phyloP scores from a whole-genome alignment of 345 rosid genomes.

The Draba incana region DNA sequence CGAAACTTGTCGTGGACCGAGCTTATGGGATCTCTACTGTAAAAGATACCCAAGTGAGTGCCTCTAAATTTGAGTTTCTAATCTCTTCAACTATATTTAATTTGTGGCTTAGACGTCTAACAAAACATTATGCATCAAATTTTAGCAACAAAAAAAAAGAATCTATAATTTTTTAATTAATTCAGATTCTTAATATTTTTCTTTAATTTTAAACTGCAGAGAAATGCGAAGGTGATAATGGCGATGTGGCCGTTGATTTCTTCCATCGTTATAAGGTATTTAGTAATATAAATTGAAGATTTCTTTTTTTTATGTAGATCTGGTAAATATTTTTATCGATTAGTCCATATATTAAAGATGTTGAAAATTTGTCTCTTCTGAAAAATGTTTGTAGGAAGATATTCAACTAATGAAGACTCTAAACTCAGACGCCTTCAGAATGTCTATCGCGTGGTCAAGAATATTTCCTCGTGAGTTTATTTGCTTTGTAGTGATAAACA shows the following conservation, averaged over 20 bases:
- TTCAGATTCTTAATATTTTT: no score
- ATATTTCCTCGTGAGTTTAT: constrained; percentile 46
- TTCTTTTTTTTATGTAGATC: neutral
- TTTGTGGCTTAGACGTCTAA: no score
- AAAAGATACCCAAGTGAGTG: constrained; percentile 29
- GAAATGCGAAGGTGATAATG: constrained; percentile 7
- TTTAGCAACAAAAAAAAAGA: no score
- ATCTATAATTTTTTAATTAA: no score
- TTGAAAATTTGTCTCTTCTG: neutral
- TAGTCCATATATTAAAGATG: neutral
- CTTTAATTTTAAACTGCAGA: neutral
- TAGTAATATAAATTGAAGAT: neutral
- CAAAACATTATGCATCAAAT: no score
- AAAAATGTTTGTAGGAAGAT: constrained; percentile 46
- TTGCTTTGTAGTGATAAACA: neutral
- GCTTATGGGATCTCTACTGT: constrained; percentile 46
- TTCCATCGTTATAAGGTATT: constrained; percentile 46
- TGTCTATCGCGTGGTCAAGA: constrained; percentile 63
- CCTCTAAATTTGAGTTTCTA: no score
- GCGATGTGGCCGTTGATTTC: constrained; percentile 37
- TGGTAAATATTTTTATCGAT: no score
- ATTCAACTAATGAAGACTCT: constrained; percentile 43
- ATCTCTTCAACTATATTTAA: no score
- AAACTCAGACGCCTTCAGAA: constrained; percentile 52
- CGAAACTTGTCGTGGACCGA: constrained; percentile 41